phyloP scores from a whole-genome alignment of 768 basidiomycete species.

The Boletales sp. region DNA sequence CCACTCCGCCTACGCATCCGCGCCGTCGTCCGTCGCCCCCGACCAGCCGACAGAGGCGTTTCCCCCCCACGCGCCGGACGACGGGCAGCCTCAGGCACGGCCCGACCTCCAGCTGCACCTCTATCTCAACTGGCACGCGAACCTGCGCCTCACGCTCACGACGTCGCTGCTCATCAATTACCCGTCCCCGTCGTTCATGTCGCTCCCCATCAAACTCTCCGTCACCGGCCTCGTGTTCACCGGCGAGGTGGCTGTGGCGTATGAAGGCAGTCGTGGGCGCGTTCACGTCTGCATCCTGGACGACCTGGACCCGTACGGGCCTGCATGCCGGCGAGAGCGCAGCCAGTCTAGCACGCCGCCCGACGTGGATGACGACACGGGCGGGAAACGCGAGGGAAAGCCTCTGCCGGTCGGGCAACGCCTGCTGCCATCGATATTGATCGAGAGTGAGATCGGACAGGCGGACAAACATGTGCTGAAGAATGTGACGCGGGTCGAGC shows the following conservation, averaged over 20 bases:
- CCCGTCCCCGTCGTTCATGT: conserved; percentile 95
- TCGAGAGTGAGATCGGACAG: conserved; percentile 97
- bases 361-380: conserved; percentile 59
- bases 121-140: conserved; percentile 80
- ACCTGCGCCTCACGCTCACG: conserved; percentile 83
- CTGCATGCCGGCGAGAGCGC: conserved; percentile 54
- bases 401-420: conserved; percentile 78
- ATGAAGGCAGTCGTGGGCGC: conserved; percentile 76
- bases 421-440: conserved; percentile 79
- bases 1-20: no score
- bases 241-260: conserved; percentile 88
- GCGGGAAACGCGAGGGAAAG: conserved; percentile 49
- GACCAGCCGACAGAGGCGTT: background rate
- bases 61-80: no score
- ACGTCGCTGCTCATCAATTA: conserved; percentile 97
- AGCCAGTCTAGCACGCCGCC: conserved; percentile 50
- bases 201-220: conserved; percentile 90
- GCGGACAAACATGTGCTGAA: conserved; percentile 92
- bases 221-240: conserved; percentile 84
- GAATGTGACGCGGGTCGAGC: conserved; percentile 93
- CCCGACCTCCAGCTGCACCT: conserved; percentile 88
- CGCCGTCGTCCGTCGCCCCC: background rate
- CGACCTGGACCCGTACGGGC: conserved; percentile 82
- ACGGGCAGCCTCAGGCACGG: conserved; percentile 10
- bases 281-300: conserved; percentile 89